These are phyloP conservation scores for Tinospora cordifolia DNA, from an alignment of 164 flowering plant species.

Conservation along the genomic window DNA sequence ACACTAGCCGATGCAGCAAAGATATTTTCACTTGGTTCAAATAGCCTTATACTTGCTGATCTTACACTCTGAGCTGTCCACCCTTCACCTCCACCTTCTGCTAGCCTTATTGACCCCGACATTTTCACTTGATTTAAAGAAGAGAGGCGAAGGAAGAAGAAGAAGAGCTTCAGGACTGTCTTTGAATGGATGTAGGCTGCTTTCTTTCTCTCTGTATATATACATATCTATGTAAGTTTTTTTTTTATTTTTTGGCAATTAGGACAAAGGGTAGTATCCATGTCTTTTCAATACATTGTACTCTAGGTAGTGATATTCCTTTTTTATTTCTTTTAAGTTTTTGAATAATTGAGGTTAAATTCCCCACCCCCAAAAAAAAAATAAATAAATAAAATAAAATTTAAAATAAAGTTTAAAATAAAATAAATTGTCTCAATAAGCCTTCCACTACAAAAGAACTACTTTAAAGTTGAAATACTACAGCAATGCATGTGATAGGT, in stretches of 20 bases:
- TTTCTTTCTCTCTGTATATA: background rate
- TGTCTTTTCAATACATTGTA: background rate
- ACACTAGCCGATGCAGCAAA: conserved; percentile 12
- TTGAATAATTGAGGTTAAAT: too few relatives aligned
- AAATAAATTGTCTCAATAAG: too few relatives aligned
- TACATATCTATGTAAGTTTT: background rate
- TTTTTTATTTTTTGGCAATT: background rate
- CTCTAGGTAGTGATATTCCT: background rate
- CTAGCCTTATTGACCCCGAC: conserved; percentile 16
- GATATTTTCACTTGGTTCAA: conserved; percentile 19
- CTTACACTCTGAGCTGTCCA: conserved; percentile 16
- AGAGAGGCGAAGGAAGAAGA: background rate
- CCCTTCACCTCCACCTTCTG: conserved; percentile 5
- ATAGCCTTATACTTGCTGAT: conserved; percentile 19
- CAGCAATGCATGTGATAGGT: too few relatives aligned
- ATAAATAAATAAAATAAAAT: too few relatives aligned
- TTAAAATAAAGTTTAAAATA: too few relatives aligned
- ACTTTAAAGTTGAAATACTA: too few relatives aligned
- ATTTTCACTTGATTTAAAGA: conserved; percentile 5
- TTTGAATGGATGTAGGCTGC: background rate
- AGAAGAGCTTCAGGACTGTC: background rate
- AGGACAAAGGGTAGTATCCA: background rate
- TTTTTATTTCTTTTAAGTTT: too few relatives aligned
- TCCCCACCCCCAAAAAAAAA: too few relatives aligned
- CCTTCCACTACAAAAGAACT: too few relatives aligned